Evolutionary conservation across 2,329 filamentous ascomycete species (phyloP).

Genomic region (Diaporthe aspalathi): DNA sequence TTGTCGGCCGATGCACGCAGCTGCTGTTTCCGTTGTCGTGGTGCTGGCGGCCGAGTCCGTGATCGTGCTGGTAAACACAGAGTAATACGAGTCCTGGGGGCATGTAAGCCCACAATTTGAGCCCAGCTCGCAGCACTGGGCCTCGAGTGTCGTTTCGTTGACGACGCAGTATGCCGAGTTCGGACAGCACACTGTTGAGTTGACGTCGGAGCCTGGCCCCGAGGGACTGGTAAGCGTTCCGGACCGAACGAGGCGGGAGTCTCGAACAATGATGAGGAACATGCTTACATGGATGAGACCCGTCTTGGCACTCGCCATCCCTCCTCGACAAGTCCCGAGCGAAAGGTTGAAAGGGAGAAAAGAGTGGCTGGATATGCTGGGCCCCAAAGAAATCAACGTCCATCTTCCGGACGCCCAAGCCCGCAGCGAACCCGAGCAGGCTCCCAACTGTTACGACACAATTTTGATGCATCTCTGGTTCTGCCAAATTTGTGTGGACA

Average conservation of each 20-base stretch:
- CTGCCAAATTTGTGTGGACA: no score
- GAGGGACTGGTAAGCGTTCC: not conserved
- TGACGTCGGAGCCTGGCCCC: constrained; percentile 6
- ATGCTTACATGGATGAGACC: not conserved
- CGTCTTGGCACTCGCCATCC: not conserved
- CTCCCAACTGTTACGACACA: not conserved
- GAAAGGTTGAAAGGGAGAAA: not conserved
- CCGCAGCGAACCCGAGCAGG: not conserved
- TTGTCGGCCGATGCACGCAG: not conserved
- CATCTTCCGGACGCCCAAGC: not conserved
- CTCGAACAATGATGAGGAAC: not conserved
- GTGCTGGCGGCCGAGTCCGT: not conserved
- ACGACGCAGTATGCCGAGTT: not conserved
- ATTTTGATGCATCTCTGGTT: not conserved
- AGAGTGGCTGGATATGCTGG: not conserved
- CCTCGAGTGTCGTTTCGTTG: not conserved
- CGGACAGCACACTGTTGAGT: not conserved
- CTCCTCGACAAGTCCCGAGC: not conserved
- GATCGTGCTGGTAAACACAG: not conserved
- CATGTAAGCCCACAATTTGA: not conserved
- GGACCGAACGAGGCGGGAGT: not conserved
- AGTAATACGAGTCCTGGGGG: not conserved
- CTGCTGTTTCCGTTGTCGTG: not conserved
- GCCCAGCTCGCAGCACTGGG: constrained; percentile 8
- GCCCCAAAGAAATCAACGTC: not conserved